Percentiles rank a stretch among this genome's conserved stretches.
Evolutionary conservation across 2,329 filamentous ascomycete species (phyloP).

Genomic region (Beauveria varroae): DNA sequence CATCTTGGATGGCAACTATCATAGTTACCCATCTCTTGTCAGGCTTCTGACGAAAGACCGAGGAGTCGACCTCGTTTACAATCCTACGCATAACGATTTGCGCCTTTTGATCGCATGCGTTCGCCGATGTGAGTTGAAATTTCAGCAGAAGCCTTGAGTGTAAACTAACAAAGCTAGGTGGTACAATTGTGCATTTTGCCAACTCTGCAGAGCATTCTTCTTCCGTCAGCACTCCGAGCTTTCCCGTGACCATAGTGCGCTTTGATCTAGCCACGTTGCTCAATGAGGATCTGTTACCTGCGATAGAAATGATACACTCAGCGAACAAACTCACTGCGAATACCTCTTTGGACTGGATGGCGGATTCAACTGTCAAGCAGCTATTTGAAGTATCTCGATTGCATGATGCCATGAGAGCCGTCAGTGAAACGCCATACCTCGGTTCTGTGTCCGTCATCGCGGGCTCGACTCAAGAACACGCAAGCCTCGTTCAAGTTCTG

Average conservation of each 20-base stretch:
- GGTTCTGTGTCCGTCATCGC: conserved; percentile 11
- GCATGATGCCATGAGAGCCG: conserved; percentile 19
- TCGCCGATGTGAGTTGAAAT: conserved; percentile 24
- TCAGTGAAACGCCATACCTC: conserved; percentile 13
- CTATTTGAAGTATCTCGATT: conserved; percentile 18
- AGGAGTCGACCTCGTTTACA: conserved; percentile 38
- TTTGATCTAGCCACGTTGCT: conserved; percentile 28
- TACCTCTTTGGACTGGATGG: neutral
- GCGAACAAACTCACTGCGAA: conserved; percentile 12
- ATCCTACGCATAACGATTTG: conserved; percentile 31
- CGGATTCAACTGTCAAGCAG: neutral
- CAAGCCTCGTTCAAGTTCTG: conserved; percentile 1
- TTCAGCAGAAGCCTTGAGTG: conserved; percentile 12
- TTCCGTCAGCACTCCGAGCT: conserved; percentile 12
- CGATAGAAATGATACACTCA: conserved; percentile 21
- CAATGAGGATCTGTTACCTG: conserved; percentile 24
- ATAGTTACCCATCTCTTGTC: conserved; percentile 26
- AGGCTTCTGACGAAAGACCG: conserved; percentile 23
- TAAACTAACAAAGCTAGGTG: conserved; percentile 18
- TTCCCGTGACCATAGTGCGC: conserved; percentile 22
- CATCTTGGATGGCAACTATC: conserved; percentile 31
- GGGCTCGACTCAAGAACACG: neutral
- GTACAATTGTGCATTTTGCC: conserved; percentile 25
- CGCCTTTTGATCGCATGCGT: conserved; percentile 28
- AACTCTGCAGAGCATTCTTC: conserved; percentile 15